Percentiles rank a stretch among this genome's conserved stretches.
Evolutionary conservation across 108 stramenopile genomes (phyloP).

Genomic region (Epithemia pelagica): DNA sequence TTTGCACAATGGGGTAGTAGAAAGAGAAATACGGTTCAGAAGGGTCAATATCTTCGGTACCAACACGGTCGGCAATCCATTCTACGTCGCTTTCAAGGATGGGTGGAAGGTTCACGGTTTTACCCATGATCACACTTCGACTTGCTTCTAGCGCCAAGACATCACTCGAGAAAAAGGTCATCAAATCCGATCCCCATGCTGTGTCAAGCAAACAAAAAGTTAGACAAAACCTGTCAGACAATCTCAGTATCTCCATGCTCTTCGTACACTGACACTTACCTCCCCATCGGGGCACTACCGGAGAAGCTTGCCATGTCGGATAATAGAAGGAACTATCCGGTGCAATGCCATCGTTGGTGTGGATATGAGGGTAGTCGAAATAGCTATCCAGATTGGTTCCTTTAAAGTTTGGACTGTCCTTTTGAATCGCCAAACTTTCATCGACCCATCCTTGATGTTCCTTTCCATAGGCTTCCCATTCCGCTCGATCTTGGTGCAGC

Average conservation of each 20-base stretch:
- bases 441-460: background rate
- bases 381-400: background rate
- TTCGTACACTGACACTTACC: background rate
- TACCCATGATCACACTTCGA: background rate
- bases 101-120: background rate
- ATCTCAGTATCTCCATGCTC: background rate
- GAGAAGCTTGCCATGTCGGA: constrained; percentile 21
- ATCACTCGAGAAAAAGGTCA: background rate
- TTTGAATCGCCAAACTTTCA: background rate
- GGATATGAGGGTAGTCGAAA: background rate
- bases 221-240: background rate
- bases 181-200: background rate
- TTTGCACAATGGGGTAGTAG: background rate
- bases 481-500: background rate
- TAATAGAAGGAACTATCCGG: background rate
- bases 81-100: background rate
- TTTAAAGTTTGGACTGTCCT: background rate
- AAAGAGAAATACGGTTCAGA: background rate
- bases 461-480: background rate
- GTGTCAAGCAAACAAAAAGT: background rate
- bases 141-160: background rate
- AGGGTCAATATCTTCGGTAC: background rate
- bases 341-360: background rate
- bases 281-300: constrained; percentile 6
- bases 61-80: background rate